Base-by-base conservation (phyloP, 1,284 basidiomycete species). In the Tetrapyrgos nigripes region DNA sequence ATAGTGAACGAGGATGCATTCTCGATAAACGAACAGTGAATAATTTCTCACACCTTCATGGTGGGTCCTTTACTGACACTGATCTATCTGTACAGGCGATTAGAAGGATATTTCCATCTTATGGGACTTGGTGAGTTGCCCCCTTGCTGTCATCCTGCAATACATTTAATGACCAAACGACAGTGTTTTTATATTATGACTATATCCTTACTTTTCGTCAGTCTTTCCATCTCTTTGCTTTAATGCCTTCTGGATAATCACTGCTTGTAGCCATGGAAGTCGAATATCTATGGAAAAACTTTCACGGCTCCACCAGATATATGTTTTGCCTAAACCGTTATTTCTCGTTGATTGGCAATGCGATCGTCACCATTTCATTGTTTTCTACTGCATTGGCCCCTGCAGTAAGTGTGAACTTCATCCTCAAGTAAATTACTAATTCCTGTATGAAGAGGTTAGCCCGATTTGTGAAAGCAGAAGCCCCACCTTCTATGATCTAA, bases 291-390 rank as follows among this genome's bases (percentile, higher is more conserved):
- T 58, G 56, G 56, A 58, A 48, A 48, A 28, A 44, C 28, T 35
- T 44, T 27, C 31, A 35, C 2, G 33, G 50, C 23, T 5, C 45
- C 9, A 53, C 31, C 47, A 47, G 40, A 14, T 44, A 44, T 17
- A 29, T 58, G 19, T 58, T 58, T 21, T 43, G 52, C 33, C 28
- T 52, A 21, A 58, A 58, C 27, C 50, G 56, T n/a, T 58, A 58
- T 23, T 58, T 58, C 24, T 40, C 56, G 9, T 8, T 35, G 26
- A 17, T 51, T 43, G 56, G 56, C 1, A 58, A 58, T 35, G 26
- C 47, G 19, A 45, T 58, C 2, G 44, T 58, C 23, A 58, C 56
- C 1, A 35, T 58, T 23, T 52, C 50, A 3, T 35, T 58, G 4
- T 53, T 58, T 33, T 52, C 56, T 13, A 35, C 28, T 29, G 19